These are phyloP conservation scores for Brasilioporus rufonigricans DNA, from an alignment of 768 basidiomycete genomes.

Conservation along the genomic window DNA sequence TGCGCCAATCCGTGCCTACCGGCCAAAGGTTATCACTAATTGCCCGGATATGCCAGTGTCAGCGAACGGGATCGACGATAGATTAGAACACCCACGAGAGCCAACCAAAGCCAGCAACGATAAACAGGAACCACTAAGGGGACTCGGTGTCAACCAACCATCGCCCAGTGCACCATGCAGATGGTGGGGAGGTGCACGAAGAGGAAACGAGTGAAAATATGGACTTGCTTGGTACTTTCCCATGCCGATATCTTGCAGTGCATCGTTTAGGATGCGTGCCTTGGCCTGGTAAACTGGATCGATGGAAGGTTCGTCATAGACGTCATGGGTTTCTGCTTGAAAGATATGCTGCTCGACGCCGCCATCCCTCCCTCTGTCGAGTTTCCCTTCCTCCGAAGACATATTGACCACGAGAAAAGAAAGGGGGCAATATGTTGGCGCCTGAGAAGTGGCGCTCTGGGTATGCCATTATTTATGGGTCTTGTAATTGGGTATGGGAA, in stretches of 20 bases:
- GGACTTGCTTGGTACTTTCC: conserved; percentile 60
- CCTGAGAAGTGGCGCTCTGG: too few species aligned
- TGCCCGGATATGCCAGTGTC: conserved; percentile 8
- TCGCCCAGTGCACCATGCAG: neutral
- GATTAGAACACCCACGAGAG: conserved; percentile 50
- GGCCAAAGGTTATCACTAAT: conserved; percentile 71
- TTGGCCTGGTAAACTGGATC: conserved; percentile 62
- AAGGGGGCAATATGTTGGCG: neutral
- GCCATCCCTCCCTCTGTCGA: conserved; percentile 2
- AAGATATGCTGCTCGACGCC: neutral
- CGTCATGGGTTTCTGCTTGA: conserved; percentile 18
- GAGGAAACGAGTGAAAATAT: neutral
- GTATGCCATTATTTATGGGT: neutral
- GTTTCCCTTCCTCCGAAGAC: conserved; percentile 10
- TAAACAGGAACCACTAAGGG: conserved; percentile 60
- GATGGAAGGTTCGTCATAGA: conserved; percentile 31
- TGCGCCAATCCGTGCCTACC: conserved; percentile 36
- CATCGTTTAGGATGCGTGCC: conserved; percentile 54
- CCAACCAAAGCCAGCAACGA: conserved; percentile 75
- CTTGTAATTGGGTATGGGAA: too few species aligned
- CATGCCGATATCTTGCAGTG: conserved; percentile 68
- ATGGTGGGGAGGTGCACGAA: neutral
- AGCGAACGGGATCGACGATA: neutral
- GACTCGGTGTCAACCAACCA: neutral
- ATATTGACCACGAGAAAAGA: conserved; percentile 12